phyloP scores from a whole-genome alignment of 306 rosid genomes.

The Glycine tomentella region DNA sequence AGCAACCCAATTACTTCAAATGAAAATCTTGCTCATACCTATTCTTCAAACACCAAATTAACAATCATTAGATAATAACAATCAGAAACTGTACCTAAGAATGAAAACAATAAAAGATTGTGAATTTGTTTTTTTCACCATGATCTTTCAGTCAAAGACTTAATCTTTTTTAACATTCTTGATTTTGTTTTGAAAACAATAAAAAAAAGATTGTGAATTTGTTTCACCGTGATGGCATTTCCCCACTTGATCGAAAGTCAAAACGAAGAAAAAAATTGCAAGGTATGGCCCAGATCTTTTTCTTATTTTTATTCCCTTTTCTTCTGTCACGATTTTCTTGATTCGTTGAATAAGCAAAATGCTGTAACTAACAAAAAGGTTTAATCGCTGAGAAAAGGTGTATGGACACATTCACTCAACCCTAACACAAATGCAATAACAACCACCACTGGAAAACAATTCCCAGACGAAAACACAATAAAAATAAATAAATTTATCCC shows the following conservation, averaged over 20 bases:
- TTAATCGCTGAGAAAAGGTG: neutral
- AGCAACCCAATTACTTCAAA: slow-evolving; percentile 51
- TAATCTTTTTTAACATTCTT: neutral
- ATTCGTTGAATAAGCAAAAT: neutral
- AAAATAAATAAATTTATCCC: neutral
- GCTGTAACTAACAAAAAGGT: neutral
- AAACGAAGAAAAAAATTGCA: neutral
- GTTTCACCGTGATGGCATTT: neutral
- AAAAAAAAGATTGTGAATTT: neutral
- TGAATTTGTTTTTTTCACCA: too few species aligned
- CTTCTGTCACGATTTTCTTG: neutral
- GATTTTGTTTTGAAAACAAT: neutral
- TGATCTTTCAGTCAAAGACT: neutral
- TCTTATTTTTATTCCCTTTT: neutral
- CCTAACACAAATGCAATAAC: neutral
- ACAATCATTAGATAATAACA: slow-evolving; percentile 26
- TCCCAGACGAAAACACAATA: neutral
- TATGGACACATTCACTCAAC: neutral
- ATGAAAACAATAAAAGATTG: neutral
- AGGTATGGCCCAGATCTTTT: neutral
- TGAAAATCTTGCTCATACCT: slow-evolving; percentile 58
- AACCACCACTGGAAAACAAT: neutral
- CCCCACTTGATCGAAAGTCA: neutral
- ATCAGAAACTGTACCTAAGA: neutral
- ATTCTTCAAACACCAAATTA: slow-evolving; percentile 45